phyloP scores from a whole-genome alignment of 2,329 filamentous ascomycete species.

The Chaetomium sp. region DNA sequence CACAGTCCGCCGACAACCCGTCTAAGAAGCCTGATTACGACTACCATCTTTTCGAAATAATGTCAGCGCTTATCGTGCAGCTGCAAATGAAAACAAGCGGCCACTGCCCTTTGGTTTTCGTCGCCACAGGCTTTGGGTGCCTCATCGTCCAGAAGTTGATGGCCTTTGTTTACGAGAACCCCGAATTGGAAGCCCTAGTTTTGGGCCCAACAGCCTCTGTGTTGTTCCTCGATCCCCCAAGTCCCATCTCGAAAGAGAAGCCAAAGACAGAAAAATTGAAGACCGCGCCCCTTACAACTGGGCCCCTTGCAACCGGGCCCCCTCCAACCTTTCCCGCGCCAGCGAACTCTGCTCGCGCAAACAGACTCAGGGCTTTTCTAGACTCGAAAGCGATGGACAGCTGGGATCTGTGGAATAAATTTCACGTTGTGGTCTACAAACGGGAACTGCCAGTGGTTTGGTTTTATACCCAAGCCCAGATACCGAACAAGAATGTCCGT shows the following conservation, averaged over 20 bases:
- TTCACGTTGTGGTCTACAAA: background rate
- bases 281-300: too few relatives aligned
- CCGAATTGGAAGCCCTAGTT: background rate
- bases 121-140: conserved; percentile 22
- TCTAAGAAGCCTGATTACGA: conserved; percentile 12
- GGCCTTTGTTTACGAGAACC: background rate
- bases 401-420: background rate
- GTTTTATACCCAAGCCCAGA: conserved; percentile 2
- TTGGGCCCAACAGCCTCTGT: background rate
- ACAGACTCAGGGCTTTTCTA: background rate
- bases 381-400: background rate
- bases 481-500: conserved; percentile 1
- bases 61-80: background rate
- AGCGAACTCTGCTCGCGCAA: background rate
- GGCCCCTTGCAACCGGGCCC: too few relatives aligned
- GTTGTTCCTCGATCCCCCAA: background rate
- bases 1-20: background rate
- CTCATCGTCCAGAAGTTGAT: conserved; percentile 19
- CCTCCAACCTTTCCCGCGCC: background rate
- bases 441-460: background rate
- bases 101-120: conserved; percentile 9
- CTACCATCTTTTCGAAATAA: background rate
- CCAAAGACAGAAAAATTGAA: background rate
- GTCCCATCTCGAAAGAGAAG: background rate
- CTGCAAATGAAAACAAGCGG: background rate